phyloP scores from a whole-genome alignment of 2,329 filamentous ascomycete species.

The Clarireedia sp. region DNA sequence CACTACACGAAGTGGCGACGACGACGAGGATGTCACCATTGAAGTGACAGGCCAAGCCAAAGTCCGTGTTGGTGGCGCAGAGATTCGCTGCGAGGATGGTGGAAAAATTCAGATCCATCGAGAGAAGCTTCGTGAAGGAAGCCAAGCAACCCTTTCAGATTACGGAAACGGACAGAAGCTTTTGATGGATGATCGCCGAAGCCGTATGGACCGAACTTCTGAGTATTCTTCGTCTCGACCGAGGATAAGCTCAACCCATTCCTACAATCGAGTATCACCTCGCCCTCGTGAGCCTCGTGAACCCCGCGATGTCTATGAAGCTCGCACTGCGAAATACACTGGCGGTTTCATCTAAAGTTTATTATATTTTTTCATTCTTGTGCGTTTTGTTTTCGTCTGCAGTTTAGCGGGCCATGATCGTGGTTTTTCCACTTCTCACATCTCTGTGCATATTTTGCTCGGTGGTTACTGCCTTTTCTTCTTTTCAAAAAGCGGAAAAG shows the following conservation, averaged over 20 bases:
- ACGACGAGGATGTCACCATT: conserved; percentile 54
- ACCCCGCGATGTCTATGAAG: conserved; percentile 7
- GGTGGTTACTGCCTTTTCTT: conserved; percentile 19
- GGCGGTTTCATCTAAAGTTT: not conserved
- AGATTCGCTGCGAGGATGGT: conserved; percentile 51
- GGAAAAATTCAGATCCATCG: conserved; percentile 51
- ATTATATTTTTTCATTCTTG: conserved; percentile 14
- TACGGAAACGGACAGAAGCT: conserved; percentile 16
- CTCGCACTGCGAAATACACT: not conserved
- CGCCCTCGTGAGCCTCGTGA: conserved; percentile 9
- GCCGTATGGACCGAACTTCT: conserved; percentile 16
- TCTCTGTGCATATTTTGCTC: conserved; percentile 19
- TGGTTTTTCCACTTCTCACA: conserved; percentile 14
- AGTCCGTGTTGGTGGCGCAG: conserved; percentile 47
- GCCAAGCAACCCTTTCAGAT: conserved; percentile 41
- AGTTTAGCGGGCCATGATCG: conserved; percentile 20
- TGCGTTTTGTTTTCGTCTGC: conserved; percentile 15
- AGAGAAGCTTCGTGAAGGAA: conserved; percentile 36
- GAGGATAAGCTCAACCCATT: conserved; percentile 20
- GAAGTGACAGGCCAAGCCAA: conserved; percentile 49
- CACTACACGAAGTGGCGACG: conserved; percentile 38
- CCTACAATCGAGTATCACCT: conserved; percentile 19
- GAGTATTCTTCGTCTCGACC: conserved; percentile 11
- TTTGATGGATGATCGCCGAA: conserved; percentile 22
- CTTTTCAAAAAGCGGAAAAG: conserved; percentile 21